Percentiles rank a stretch among this genome's conserved stretches.
These are phyloP conservation scores for Cercophora scortea DNA, from an alignment of 495 filamentous ascomycete genomes.

Conservation along the genomic window DNA sequence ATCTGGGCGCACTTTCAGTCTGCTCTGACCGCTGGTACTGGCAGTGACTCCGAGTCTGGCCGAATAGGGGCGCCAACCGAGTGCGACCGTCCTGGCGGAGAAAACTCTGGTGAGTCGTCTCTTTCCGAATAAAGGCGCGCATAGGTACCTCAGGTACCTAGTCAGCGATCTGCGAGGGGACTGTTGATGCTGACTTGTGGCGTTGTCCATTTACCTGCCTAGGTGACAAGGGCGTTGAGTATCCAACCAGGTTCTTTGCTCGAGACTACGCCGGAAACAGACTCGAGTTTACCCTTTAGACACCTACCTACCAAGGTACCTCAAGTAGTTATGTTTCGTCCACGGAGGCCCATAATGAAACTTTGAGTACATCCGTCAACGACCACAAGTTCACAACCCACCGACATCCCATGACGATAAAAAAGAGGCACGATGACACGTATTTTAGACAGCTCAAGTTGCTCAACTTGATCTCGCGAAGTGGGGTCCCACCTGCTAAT, in stretches of 20 bases:
- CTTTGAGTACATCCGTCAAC: too few relatives aligned
- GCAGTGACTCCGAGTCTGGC: background rate
- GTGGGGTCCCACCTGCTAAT: too few relatives aligned
- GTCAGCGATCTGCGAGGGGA: background rate
- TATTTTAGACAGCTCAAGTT: too few relatives aligned
- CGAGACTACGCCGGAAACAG: slow-evolving; percentile 56
- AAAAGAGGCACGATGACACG: too few relatives aligned
- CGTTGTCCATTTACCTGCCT: background rate
- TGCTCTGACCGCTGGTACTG: background rate
- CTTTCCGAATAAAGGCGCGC: background rate
- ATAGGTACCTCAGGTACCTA: too few relatives aligned
- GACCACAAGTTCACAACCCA: too few relatives aligned
- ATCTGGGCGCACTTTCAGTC: slow-evolving; percentile 46
- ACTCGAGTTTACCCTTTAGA: slow-evolving; percentile 47
- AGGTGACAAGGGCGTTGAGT: slow-evolving; percentile 48
- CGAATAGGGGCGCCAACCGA: slow-evolving; percentile 33
- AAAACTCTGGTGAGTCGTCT: slow-evolving; percentile 38
- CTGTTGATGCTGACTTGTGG: background rate
- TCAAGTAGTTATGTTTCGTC: too few relatives aligned
- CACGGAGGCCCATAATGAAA: too few relatives aligned
- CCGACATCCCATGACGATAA: too few relatives aligned
- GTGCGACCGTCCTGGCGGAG: slow-evolving; percentile 48
- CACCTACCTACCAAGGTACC: too few relatives aligned
- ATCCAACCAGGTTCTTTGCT: slow-evolving; percentile 54
- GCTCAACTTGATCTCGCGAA: too few relatives aligned